Conservation (phyloP, 2,329 filamentous ascomycete species). For the Claviceps pusilla region DNA sequence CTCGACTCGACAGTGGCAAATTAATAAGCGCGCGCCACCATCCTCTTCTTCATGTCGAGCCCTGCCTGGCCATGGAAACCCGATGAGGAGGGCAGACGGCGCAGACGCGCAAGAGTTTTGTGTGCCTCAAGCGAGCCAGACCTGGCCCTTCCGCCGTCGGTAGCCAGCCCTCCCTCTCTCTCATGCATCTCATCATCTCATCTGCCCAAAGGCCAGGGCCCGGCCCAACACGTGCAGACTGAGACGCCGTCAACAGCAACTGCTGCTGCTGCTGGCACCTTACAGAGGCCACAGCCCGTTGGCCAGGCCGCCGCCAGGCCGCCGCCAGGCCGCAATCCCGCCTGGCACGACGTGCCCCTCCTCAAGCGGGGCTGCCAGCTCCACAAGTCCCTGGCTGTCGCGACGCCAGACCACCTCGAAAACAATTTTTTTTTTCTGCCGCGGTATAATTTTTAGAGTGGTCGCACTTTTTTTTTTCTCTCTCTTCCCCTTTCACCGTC, state of each 20-base stretch:
- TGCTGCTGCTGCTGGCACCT: neutral
- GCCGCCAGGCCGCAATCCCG: neutral
- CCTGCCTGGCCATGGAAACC: neutral
- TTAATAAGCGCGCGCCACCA: neutral
- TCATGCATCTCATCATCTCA: too few relatives aligned
- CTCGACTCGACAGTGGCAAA: neutral
- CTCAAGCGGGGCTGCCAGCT: conserved; percentile 3
- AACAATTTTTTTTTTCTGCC: conserved; percentile 8
- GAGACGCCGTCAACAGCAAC: too few relatives aligned
- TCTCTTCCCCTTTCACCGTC: neutral
- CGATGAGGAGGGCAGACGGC: too few relatives aligned
- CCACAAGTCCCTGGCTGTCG: conserved; percentile 1
- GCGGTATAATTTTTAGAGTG: conserved; percentile 5
- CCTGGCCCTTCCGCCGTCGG: neutral
- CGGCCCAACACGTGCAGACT: neutral
- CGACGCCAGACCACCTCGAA: conserved; percentile 1
- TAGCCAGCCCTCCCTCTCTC: too few relatives aligned
- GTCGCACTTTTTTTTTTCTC: conserved; percentile 3
- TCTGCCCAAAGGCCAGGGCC: too few relatives aligned
- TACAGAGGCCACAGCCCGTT: neutral
- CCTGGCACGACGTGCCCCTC: conserved; percentile 1
- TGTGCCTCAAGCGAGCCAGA: too few relatives aligned
- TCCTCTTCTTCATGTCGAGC: neutral
- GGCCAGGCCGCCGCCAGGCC: neutral
- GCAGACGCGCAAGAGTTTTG: too few relatives aligned